Base-by-base conservation (phyloP, 2,329 filamentous ascomycete genomes). In the Emmonsiellopsis sp. region DNA sequence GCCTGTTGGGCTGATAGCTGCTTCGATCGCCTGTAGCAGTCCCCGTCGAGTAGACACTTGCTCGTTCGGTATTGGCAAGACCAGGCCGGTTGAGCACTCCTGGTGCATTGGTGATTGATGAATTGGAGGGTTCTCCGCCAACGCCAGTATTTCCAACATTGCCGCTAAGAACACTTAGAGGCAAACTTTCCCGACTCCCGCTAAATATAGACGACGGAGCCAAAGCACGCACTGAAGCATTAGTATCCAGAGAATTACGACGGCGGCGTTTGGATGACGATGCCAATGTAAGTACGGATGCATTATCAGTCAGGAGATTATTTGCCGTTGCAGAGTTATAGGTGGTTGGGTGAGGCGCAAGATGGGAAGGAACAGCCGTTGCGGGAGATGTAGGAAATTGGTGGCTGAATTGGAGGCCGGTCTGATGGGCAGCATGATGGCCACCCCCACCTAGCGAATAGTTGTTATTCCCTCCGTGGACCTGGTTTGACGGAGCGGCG, bases 11-110 rank as follows among this genome's bases (percentile, higher is more conserved):
- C 64, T 95, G 92, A 58, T 86, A 81, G 69, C 88, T 94, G 66
- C 86, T 92, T 48, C 91, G 79, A 63, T 95, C 91, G 54, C 85
- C 86, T 6, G 80, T 75, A 7, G 88, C 70, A 10, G 82, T 79
- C 5, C 54, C 56, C 8, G 50, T 42, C 0, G 87, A 90, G 72
- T 95, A 95, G 51, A 96, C 71, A 60, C 80, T 84, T 9, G 79
- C 78, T 5, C 82, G 76, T 63, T 85, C 82, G 13, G 78, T 73
- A 53, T 76, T 80, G 5, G 79, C 76, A 35, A 80, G 72, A 0
- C 76, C 80, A 30, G 76, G 73, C 48, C 80, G 73, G 54, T 66
- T 73, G 47, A 72, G 56, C 20, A 71, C 64, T 31, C 71, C 68
- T 20, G 68, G 58, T 34, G 69, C 65, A 47, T 69, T 73, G 35